Percentiles rank a stretch among this genome's conserved stretches.
phyloP scores from a whole-genome alignment of 768 basidiomycete genomes.

The Leccinum sublutescens region DNA sequence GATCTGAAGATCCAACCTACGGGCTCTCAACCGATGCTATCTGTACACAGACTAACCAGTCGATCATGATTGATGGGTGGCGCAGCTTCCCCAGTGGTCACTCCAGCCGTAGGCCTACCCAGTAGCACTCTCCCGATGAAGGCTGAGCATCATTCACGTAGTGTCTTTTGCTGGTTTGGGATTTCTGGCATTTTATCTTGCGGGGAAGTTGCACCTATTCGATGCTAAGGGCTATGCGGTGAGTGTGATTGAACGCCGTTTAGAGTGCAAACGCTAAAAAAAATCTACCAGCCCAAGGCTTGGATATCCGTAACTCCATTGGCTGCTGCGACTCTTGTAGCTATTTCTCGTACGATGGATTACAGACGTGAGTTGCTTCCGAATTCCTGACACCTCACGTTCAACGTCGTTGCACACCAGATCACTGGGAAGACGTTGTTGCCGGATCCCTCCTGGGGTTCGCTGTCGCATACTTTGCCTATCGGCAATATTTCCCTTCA shows the following conservation, averaged over 20 bases:
- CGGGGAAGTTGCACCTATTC: conserved; percentile 91
- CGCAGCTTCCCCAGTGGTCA: conserved; percentile 93
- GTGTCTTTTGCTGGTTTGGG: conserved; percentile 94
- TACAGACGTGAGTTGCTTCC: conserved; percentile 58
- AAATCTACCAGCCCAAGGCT: conserved; percentile 55
- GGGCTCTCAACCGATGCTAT: conserved; percentile 73
- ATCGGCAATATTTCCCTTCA: conserved; percentile 83
- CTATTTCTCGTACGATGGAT: conserved; percentile 90
- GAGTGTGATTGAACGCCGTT: conserved; percentile 18
- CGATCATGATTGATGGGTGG: conserved; percentile 77
- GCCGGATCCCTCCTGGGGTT: conserved; percentile 78
- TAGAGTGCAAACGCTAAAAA: not conserved
- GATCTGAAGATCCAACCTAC: conserved; percentile 64
- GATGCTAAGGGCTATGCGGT: conserved; percentile 75
- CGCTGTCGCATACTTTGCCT: conserved; percentile 66
- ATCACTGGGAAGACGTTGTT: conserved; percentile 91
- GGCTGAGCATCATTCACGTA: conserved; percentile 28
- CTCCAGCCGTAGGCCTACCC: conserved; percentile 63
- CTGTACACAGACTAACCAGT: conserved; percentile 68
- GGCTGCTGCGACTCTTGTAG: conserved; percentile 71
- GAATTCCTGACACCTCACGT: conserved; percentile 8
- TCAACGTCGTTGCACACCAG: conserved; percentile 35
- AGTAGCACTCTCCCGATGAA: not conserved
- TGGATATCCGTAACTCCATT: conserved; percentile 84
- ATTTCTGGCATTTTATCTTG: conserved; percentile 83